Evolutionary conservation across 352 stramenopile genomes (phyloP), one percentile per base, ranked within the genome.

Genomic region (Peronospora belbahrii): DNA sequence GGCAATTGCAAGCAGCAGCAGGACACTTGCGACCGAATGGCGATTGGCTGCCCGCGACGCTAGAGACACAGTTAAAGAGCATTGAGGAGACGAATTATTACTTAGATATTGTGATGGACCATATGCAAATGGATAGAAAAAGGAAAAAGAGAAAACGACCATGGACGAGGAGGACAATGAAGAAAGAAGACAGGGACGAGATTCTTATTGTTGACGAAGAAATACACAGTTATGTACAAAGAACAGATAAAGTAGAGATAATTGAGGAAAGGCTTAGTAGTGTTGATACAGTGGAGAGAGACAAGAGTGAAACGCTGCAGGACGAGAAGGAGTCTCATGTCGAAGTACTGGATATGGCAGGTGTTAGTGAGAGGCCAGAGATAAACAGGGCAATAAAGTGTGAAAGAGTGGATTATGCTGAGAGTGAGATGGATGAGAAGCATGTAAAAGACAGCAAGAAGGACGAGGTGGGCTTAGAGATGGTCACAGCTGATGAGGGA

Each of bases 1-100:
- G 49, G 6, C 48, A 71, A 44, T 40, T 77, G 31, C 35, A 62
- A 22, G 36, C 38, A 24, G 63, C 59, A 6, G 51, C 52, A 2
- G 22, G 41, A n/a, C 38, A 39, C 19, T 42, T 76, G 49, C 49
- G 48, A 31, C 48, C 48, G 13, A 43, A 7, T 19, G 53, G 42
- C 30, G 56, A 56, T 24, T 67, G 48, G 57, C 17, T 48, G 15
- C 18, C 33, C 8, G 22, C 2, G 14, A 44, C 11, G 32, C 19
- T 62, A 20, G 15, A 43, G 18, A 39, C n/a, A 23, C 48, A 58
- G 17, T 34, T 65, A 19, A 40, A 50, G 6, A 48, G 15, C n/a
- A 38, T 65, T 13, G 48, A 57, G 19, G 13, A 55, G 27, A 18
- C 57, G n/a, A 30, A 55, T 9, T 9, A 6, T 3, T 41, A 19